These are phyloP conservation scores for Cornus kousa DNA, from an alignment of 148 eudicot species.

Conservation along the genomic window DNA sequence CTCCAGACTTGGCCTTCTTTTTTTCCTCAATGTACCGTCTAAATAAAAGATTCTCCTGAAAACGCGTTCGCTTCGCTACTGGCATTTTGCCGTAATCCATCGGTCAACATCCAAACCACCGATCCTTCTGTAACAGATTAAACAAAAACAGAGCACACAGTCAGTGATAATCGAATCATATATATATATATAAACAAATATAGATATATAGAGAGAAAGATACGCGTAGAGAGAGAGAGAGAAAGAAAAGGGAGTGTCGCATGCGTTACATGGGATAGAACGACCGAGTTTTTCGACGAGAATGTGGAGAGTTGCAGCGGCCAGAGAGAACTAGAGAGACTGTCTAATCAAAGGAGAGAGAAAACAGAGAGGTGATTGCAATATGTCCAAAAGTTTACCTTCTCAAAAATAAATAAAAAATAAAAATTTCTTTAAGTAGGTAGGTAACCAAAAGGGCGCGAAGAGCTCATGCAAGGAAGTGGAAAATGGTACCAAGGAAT, in stretches of 20 bases:
- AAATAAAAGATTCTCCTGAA: not conserved
- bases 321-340: not conserved
- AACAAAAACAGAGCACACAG: not conserved
- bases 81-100: conserved; percentile 9
- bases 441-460: not conserved
- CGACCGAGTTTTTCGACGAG: not conserved
- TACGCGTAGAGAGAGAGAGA: not conserved
- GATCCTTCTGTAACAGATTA: not conserved
- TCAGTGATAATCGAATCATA: not conserved
- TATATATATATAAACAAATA: not conserved
- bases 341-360: not conserved
- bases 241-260: not conserved
- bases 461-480: not conserved
- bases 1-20: not conserved
- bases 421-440: not conserved
- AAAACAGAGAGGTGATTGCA: not conserved
- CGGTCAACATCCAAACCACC: not conserved
- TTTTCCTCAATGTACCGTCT: not conserved
- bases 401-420: no score
- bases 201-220: not conserved
- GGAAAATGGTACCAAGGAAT: not conserved
- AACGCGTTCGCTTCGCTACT: not conserved
- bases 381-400: not conserved
- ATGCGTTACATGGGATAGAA: not conserved
- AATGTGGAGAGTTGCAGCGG: not conserved